Evolutionary conservation across 148 eudicot species (phyloP).

Genomic region (Vaccinium macrocarpon): DNA sequence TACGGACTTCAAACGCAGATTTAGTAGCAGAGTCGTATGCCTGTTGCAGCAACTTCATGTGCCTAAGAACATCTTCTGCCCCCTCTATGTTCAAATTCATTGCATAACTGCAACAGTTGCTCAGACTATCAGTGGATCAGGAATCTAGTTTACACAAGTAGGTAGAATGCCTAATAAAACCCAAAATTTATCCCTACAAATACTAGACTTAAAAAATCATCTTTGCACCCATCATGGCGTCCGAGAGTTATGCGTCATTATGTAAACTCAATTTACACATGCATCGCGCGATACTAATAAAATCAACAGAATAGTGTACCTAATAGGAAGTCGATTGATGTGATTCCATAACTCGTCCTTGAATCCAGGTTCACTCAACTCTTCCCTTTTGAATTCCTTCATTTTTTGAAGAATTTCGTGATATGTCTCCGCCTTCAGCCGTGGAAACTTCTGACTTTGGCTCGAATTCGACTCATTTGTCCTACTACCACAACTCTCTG

Average conservation of each 20-base stretch:
- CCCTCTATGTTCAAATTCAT: constrained; percentile 71
- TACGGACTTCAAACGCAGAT: constrained; percentile 46
- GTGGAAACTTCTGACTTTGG: not conserved
- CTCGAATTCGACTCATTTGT: too few relatives aligned
- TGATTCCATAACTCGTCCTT: constrained; percentile 47
- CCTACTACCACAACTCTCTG: too few relatives aligned
- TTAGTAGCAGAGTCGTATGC: constrained; percentile 52
- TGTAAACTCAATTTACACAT: too few relatives aligned
- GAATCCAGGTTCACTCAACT: constrained; percentile 37
- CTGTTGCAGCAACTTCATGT: constrained; percentile 59
- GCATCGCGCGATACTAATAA: too few relatives aligned
- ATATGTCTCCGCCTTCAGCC: constrained; percentile 34
- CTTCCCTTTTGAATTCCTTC: constrained; percentile 27
- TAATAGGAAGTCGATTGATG: constrained; percentile 36
- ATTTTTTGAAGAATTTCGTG: constrained; percentile 32
- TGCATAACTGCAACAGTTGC: constrained; percentile 49
- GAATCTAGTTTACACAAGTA: not conserved
- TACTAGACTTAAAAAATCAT: too few relatives aligned
- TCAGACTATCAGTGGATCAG: not conserved
- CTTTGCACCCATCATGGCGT: too few relatives aligned
- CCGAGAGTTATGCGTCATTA: too few relatives aligned
- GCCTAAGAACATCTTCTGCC: constrained; percentile 74
- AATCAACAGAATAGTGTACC: constrained; percentile 22
- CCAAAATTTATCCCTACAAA: not conserved
- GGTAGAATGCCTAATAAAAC: not conserved